These are phyloP conservation scores for Spergularia azorica DNA, from an alignment of 179 eudicot species.

Conservation along the genomic window DNA sequence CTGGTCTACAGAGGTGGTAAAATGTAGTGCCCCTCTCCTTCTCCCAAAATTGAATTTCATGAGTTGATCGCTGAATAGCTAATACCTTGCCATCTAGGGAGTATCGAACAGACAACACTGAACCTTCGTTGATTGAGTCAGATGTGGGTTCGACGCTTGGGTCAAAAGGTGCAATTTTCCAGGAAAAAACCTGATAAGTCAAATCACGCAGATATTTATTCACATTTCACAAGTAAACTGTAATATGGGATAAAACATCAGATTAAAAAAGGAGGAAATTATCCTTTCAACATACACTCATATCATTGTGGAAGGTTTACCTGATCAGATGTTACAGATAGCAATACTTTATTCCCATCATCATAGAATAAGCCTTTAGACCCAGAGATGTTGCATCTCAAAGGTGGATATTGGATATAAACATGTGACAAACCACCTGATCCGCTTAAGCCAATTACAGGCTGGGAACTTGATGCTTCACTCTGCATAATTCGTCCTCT, in stretches of 20 bases:
- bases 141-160: constrained; percentile 55
- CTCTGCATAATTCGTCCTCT: constrained; percentile 42
- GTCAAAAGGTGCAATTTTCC: constrained; percentile 79
- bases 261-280: constrained; percentile 10
- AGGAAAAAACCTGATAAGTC: constrained; percentile 65
- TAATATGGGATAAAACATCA: background rate
- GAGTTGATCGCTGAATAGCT: constrained; percentile 79
- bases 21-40: constrained; percentile 64
- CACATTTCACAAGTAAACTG: background rate
- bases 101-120: constrained; percentile 70
- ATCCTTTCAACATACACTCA: background rate
- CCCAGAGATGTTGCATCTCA: constrained; percentile 70
- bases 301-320: constrained; percentile 40
- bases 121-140: constrained; percentile 73
- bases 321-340: constrained; percentile 76
- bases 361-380: constrained; percentile 79
- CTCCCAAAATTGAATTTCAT: constrained; percentile 84
- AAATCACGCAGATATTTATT: background rate
- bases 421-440: constrained; percentile 93
- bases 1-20: constrained; percentile 66
- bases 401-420: constrained; percentile 78
- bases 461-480: constrained; percentile 70
- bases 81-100: constrained; percentile 78
- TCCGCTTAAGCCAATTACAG: constrained; percentile 55
- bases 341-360: constrained; percentile 76